A percentile compares a stretch with the other conserved stretches of the same genome.
Conservation (phyloP, 2,329 filamentous ascomycete species). For the Aureobasidium zeae region DNA sequence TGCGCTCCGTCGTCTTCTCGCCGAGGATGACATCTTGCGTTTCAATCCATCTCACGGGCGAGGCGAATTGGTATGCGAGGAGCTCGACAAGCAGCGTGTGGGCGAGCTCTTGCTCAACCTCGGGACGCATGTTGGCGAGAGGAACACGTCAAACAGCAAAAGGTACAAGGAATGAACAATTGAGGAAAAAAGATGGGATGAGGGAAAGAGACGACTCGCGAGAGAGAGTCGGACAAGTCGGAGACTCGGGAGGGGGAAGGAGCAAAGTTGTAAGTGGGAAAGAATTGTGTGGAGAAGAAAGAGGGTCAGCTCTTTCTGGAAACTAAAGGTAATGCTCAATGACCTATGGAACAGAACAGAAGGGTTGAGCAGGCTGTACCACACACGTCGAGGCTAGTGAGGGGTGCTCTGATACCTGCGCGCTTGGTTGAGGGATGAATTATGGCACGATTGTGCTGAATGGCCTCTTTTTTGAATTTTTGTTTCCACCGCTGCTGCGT, state of each 20-base stretch:
- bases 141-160: constrained; percentile 11
- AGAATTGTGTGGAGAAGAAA: constrained; percentile 15
- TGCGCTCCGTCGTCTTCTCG: constrained; percentile 90
- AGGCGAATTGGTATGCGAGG: constrained; percentile 97
- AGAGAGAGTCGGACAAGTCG: constrained; percentile 6
- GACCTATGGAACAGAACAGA: constrained; percentile 2
- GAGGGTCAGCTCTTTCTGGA: constrained; percentile 14
- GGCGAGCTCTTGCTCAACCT: constrained; percentile 98
- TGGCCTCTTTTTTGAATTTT: constrained; percentile 12
- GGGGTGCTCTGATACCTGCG: constrained; percentile 6
- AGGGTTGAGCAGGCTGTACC: constrained; percentile 11
- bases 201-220: constrained; percentile 6
- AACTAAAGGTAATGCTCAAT: constrained; percentile 7
- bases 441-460: constrained; percentile 13
- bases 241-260: constrained; percentile 10
- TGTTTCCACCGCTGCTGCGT: constrained; percentile 1
- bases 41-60: constrained; percentile 98
- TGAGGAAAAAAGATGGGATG: constrained; percentile 4
- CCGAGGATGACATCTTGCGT: constrained; percentile 99
- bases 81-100: constrained; percentile 98
- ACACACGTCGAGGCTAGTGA: constrained; percentile 8
- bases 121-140: constrained; percentile 70
- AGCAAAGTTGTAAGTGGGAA: constrained; percentile 4
- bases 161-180: constrained; percentile 13
- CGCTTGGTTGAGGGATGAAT: constrained; percentile 13